A percentile compares a stretch with the other conserved stretches of the same genome.
Conservation (phyloP, 257 asterid species). For the Lantana camara region DNA sequence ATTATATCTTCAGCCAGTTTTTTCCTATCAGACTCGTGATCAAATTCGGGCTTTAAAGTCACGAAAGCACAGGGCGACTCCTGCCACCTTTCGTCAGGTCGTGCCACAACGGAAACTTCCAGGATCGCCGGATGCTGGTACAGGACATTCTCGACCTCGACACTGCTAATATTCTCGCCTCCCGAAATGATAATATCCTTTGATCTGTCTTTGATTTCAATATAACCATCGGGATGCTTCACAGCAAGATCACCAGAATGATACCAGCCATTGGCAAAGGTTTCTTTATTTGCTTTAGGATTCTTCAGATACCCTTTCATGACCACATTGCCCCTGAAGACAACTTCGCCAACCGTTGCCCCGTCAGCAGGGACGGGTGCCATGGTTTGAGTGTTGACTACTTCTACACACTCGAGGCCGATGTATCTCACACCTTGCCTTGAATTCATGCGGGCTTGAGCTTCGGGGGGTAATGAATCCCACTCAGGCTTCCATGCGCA, state of each 20-base stretch:
- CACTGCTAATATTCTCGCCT: constrained; percentile 78
- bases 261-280: constrained; percentile 67
- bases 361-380: constrained; percentile 67
- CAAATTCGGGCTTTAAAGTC: constrained; percentile 46
- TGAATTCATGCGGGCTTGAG: constrained; percentile 64
- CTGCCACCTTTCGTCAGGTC: constrained; percentile 84
- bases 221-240: constrained; percentile 68
- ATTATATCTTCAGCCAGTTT: constrained; percentile 52
- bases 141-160: constrained; percentile 69
- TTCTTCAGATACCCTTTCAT: constrained; percentile 78
- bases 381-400: constrained; percentile 52
- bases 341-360: constrained; percentile 64
- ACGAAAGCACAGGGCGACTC: constrained; percentile 84
- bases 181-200: constrained; percentile 79
- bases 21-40: constrained; percentile 36
- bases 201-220: constrained; percentile 71
- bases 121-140: constrained; percentile 60
- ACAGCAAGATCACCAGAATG: constrained; percentile 79
- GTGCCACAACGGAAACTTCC: constrained; percentile 73
- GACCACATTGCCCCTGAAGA: constrained; percentile 66
- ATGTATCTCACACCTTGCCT: constrained; percentile 66
- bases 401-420: constrained; percentile 56
- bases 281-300: constrained; percentile 62
- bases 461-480: constrained; percentile 58
- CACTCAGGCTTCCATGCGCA: constrained; percentile 79